Evolutionary conservation across 2,329 filamentous ascomycete species (phyloP), one percentile per base, ranked within the genome.

Genomic region (Immersiporthe knoxdaviesiana): DNA sequence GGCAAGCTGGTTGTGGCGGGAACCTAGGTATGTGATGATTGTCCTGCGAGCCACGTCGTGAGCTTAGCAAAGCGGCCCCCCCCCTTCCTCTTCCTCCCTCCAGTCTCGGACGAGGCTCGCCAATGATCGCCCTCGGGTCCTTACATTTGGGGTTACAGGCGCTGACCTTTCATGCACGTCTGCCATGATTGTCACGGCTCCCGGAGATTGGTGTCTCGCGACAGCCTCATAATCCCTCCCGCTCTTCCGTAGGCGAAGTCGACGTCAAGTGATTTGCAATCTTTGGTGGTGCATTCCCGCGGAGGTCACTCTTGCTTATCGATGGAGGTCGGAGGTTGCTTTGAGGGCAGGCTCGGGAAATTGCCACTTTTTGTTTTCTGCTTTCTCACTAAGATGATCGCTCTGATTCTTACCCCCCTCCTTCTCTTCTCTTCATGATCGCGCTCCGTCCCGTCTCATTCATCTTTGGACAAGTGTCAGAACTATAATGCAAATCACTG

Each of bases 71-170:
- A 35, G 4, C 35, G 35, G 35, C 60, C 63, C 64, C 69, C 60
- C 63, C 64, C 69, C 63, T 8, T 14, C 41, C 41, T 18, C 18
- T 10, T 21, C 6, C 3, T 16, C 14, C 14, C 41, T 16, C 41
- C 41, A 18, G 60, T 61, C 66, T 64, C 24, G 44, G 67, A 66
- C 69, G 56, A 71, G 69, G 69, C 69, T 70, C 66, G 66, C 69
- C 63, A 68, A 68, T 71, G 24, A 39, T 39, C 21, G 27, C n/a
- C 44, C 16, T 30, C 35, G 32, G 47, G 14, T 5, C 21, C 7
- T 21, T 37, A 18, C 18, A 50, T 37, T 37, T 16, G 27, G 47
- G 41, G 58, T 59, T 18, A 24, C 24, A 30, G 52, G 24, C 52
- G 63, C 63, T 65, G 52, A 47, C 47, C n/a, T n/a, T 35, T 30